Evolutionary conservation across 345 rosid genomes (phyloP).

Genomic region (Lepidium aucheri): DNA sequence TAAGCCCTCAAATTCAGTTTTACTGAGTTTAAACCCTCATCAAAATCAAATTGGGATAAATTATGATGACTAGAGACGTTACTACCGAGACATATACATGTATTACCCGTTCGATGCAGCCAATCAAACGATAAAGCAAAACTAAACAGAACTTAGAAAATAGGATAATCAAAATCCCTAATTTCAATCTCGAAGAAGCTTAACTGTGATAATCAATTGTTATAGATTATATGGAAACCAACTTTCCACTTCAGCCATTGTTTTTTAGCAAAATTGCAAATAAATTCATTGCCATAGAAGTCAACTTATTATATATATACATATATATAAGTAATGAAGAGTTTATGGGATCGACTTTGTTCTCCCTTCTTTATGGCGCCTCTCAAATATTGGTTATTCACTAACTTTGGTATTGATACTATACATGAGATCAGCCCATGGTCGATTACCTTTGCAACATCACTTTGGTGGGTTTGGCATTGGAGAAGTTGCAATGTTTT

Average conservation of each 20-base stretch:
- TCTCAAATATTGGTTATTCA: no score
- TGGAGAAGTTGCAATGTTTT: no score
- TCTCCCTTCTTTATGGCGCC: no score
- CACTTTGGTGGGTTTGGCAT: no score
- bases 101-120: neutral
- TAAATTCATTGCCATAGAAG: neutral
- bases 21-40: neutral
- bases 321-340: no score
- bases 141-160: neutral
- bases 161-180: neutral
- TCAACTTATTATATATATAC: no score
- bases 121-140: neutral
- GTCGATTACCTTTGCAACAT: no score
- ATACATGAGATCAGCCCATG: no score
- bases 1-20: neutral
- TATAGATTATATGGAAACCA: neutral
- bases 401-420: no score
- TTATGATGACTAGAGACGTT: neutral
- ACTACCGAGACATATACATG: neutral
- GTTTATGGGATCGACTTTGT: no score
- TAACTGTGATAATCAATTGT: slow-evolving; percentile 8
- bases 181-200: slow-evolving; percentile 1
- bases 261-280: neutral
- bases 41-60: neutral
- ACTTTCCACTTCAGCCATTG: slow-evolving; percentile 1